Percentiles rank a stretch among this genome's conserved stretches.
Evolutionary conservation across 129 eudicot species (phyloP).

Genomic region (Arctium minus): DNA sequence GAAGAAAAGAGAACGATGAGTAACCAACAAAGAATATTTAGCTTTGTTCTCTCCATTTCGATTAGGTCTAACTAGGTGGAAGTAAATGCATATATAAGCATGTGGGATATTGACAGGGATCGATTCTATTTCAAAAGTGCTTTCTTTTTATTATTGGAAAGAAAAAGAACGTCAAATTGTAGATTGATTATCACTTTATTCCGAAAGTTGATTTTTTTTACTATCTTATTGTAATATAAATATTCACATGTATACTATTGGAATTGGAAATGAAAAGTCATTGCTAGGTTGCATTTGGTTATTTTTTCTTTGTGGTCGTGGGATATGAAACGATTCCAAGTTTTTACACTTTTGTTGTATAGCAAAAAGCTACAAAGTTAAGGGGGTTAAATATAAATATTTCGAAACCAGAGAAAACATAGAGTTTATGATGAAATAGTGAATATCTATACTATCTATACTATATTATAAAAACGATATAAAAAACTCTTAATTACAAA

Average conservation of each 20-base stretch:
- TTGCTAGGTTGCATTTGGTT: constrained; percentile 5
- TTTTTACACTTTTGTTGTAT: background rate
- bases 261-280: background rate
- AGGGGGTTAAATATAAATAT: background rate
- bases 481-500: too few species aligned
- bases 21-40: constrained; percentile 15
- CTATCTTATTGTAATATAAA: background rate
- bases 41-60: constrained; percentile 24
- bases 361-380: background rate
- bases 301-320: background rate
- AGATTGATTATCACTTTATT: background rate
- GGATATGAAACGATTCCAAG: background rate
- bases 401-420: background rate
- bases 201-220: background rate
- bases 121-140: background rate
- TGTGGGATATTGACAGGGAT: background rate
- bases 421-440: background rate
- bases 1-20: constrained; percentile 18
- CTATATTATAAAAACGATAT: too few species aligned
- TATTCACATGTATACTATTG: background rate
- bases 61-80: background rate
- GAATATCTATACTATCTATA: too few species aligned
- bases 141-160: background rate
- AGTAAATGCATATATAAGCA: constrained; percentile 17
- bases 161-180: background rate